Conservation (phyloP, 2,329 filamentous ascomycete species). For the Coniochaeta pulveracea region DNA sequence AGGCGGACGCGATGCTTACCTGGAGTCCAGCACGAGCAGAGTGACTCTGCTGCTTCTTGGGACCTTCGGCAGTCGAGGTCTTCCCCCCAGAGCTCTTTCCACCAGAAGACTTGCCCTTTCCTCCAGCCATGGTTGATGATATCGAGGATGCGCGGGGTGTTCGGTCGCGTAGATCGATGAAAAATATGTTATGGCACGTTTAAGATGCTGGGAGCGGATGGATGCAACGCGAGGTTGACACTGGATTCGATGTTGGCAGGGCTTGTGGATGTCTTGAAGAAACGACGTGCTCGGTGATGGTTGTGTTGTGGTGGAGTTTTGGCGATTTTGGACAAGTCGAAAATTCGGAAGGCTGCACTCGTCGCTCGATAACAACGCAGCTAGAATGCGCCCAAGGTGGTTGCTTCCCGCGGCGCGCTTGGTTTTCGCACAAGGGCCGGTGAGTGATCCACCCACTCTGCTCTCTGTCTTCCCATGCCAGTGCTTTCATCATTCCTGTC, state of each 20-base stretch:
- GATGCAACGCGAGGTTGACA: constrained; percentile 8
- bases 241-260: constrained; percentile 8
- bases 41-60: constrained; percentile 89
- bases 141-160: constrained; percentile 10
- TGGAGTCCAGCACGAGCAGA: constrained; percentile 90
- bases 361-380: constrained; percentile 1
- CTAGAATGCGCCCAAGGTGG: no score
- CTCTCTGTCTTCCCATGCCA: no score
- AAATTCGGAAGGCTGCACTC: constrained; percentile 17
- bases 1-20: constrained; percentile 64
- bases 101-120: constrained; percentile 87
- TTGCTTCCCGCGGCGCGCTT: no score
- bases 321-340: constrained; percentile 10
- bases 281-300: constrained; percentile 3
- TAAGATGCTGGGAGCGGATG: constrained; percentile 7
- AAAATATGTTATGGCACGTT: constrained; percentile 3
- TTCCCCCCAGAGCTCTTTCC: constrained; percentile 83
- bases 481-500: no score
- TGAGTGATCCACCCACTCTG: no score
- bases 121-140: constrained; percentile 53
- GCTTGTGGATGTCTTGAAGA: constrained; percentile 8
- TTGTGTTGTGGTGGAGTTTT: constrained; percentile 14
- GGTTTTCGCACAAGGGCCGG: no score
- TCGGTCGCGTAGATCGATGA: background rate
- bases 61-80: constrained; percentile 48